phyloP scores from a whole-genome alignment of 1,139 yeast genomes.

The Pneumocystis jirovecii region DNA sequence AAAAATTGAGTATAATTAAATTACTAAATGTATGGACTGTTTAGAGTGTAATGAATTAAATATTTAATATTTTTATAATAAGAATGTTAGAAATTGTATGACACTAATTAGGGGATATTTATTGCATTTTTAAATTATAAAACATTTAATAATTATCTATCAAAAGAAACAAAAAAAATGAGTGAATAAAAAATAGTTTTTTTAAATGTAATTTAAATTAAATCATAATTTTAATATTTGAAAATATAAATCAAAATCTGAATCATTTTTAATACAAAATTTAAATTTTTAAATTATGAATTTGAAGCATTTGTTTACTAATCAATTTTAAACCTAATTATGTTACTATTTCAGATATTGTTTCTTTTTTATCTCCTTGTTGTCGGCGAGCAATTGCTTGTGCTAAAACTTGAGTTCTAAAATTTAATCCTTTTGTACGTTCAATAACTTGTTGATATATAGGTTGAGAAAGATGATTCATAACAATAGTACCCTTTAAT shows the following conservation, averaged over 20 bases:
- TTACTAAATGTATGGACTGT: too few species aligned
- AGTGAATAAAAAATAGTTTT: background rate
- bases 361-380: background rate
- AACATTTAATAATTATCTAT: too few species aligned
- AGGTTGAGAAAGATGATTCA: conserved; percentile 32
- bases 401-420: conserved; percentile 38
- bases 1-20: too few species aligned
- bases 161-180: too few species aligned
- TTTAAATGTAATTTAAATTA: background rate
- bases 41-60: too few species aligned
- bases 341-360: background rate
- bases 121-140: too few species aligned
- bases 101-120: too few species aligned
- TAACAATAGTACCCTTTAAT: conserved; percentile 29
- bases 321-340: background rate
- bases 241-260: background rate
- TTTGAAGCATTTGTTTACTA: background rate
- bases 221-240: background rate
- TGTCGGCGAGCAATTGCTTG: conserved; percentile 20
- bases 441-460: conserved; percentile 46
- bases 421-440: conserved; percentile 44
- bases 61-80: too few species aligned
- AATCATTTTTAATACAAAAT: background rate
- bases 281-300: background rate
- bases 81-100: too few species aligned